A percentile compares a stretch with the other conserved stretches of the same genome.
Conservation (phyloP, 202 grass and related monocot genomes). For the Dendrocalamus latiflorus region DNA sequence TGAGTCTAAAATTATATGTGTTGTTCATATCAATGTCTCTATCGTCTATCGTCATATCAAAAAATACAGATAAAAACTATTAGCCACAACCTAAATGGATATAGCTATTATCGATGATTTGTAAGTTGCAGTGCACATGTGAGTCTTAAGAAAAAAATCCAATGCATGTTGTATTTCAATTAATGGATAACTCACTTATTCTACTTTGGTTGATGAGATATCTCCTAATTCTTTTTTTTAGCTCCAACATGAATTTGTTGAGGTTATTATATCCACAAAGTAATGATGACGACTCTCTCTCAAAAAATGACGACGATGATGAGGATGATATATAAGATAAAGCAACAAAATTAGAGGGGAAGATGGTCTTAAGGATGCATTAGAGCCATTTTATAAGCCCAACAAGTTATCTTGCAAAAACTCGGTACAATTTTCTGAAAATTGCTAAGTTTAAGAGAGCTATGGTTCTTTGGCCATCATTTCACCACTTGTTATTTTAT, state of each 20-base stretch:
- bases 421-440: background rate
- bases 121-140: background rate
- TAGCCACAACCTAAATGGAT: too few relatives aligned
- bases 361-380: background rate
- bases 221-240: background rate
- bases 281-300: background rate
- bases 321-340: background rate
- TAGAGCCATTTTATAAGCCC: background rate
- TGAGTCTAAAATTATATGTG: too few relatives aligned
- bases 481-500: background rate
- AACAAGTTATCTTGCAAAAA: background rate
- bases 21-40: too few relatives aligned
- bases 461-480: background rate
- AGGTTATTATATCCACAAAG: background rate
- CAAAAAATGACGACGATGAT: background rate
- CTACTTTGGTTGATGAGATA: background rate
- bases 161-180: background rate
- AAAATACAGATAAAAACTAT: too few relatives aligned
- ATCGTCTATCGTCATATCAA: accelerated
- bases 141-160: too few relatives aligned
- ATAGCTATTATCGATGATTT: too few relatives aligned
- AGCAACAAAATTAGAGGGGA: background rate
- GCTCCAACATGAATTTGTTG: background rate
- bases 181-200: background rate
- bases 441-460: background rate